Evolutionary conservation across 2,329 filamentous ascomycete genomes (phyloP), one percentile per base, ranked within the genome.

Genomic region (Diatrype stigma): DNA sequence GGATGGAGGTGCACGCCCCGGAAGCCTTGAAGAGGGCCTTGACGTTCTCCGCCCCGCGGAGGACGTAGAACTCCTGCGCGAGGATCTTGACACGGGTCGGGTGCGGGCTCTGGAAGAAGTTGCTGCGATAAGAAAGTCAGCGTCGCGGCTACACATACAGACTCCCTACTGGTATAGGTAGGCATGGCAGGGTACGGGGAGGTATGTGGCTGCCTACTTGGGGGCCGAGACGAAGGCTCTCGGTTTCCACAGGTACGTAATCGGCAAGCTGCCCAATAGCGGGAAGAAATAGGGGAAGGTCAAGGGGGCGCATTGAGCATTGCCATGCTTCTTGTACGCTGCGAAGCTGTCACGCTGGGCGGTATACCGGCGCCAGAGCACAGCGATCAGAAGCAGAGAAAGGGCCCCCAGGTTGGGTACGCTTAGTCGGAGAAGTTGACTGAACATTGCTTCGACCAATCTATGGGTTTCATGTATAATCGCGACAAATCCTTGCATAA

Each of bases 1-100:
- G 60, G 19, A 64, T 59, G 17, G 59, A 59, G 16, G 59, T 61
- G 50, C 61, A 63, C 6, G 46, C 51, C 51, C 49, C 54, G 16
- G 59, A 61, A 32, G 23, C 42, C 45, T 55, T 63, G 38, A 64
- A 65, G 28, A 65, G 55, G 7, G 60, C 58, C 42, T 57, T 64
- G 26, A 64, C 46, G 11, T 58, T 60, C 21, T 63, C 59, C 12
- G 54, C 47, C 3, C 61, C 57, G 32, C 54, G 48, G 11, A 63
- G 19, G 7, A 59, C 50, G 28, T 60, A 63, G 48, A 61, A 61
- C 42, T 61, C 61, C 19, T 59, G 52, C 10, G 47, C 57, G 28
- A 63, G 56, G 16, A 62, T 60, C 49, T 55, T 62, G 42, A 62
- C 57, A 2, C 42, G 53, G 35, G 55, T 51, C 35, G 60, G 61